Evolutionary conservation across 768 basidiomycete genomes (phyloP).

Genomic region (Pleurotus ostreatus): DNA sequence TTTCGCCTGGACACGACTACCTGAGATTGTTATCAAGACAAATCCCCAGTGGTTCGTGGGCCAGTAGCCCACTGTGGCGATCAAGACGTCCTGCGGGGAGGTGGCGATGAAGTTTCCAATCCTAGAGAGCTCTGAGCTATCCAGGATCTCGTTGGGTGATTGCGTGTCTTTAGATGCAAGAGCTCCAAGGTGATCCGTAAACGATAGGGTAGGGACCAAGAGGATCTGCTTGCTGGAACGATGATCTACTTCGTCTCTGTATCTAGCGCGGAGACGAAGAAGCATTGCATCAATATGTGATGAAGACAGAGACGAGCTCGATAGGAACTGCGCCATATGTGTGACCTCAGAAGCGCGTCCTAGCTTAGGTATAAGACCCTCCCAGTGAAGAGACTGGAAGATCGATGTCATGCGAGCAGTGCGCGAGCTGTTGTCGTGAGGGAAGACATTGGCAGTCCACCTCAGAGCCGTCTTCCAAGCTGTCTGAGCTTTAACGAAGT

Average conservation of each 20-base stretch:
- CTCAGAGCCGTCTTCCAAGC: neutral
- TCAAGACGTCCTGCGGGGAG: neutral
- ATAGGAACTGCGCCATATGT: neutral
- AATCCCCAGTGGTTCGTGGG: conserved; percentile 10
- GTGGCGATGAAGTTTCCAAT: neutral
- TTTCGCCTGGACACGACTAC: neutral
- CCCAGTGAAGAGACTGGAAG: neutral
- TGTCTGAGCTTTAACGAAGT: neutral
- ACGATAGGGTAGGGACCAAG: neutral
- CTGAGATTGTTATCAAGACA: neutral
- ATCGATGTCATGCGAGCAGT: neutral
- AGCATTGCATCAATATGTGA: neutral
- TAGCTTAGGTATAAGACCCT: neutral
- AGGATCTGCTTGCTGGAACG: neutral
- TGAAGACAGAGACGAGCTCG: neutral
- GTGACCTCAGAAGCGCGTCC: neutral
- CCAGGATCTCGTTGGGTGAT: neutral
- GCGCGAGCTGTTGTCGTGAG: neutral
- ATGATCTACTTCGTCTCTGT: neutral
- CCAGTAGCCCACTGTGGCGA: neutral
- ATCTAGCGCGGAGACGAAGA: neutral
- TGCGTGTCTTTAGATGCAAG: neutral
- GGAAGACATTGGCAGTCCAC: neutral
- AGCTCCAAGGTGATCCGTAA: neutral
- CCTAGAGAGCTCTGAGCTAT: neutral